Evolutionary conservation across 2,329 filamentous ascomycete species (phyloP), one percentile per base, ranked within the genome.

Genomic region (Fonsecaea monophora): DNA sequence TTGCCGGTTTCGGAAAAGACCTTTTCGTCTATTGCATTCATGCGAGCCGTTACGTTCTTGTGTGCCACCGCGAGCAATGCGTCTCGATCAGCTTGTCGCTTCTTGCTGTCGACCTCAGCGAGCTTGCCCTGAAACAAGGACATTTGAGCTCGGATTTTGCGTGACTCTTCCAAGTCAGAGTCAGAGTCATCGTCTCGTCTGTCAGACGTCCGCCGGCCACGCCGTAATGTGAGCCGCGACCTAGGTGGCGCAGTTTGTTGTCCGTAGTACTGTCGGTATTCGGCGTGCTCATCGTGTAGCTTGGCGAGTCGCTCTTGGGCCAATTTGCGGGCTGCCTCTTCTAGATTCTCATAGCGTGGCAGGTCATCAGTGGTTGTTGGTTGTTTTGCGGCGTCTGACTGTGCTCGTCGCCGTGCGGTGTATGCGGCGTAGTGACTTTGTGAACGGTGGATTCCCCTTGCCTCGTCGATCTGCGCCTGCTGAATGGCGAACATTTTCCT

Each of bases 241-340:
- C 81, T 81, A 62, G 73, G 85, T 72, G 72, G 82, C 77, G 78
- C 86, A 81, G 74, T 74, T 32, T 80, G 78, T 72, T 82, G 86
- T 35, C 90, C 90, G 74, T 96, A 97, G 77, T 96, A 93, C 54
- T 90, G 88, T 50, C 91, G 87, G 70, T 90, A 90, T 2, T 88
- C 86, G 60, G 84, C 80, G 72, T 89, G 83, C 65, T 94, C 89
- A 64, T 91, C 86, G 48, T 94, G 88, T 66, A 97, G 87, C 75
- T 90, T 94, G 4, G 91, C 87, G 30, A 97, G 82, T 40, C 93
- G 88, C 76, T 96, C 91, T 65, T 94, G 89, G 0, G 94, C 94
- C 62, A 95, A 86, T 74, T 89, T 93, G 74, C 95, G 92, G 0
- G 94, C 94, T 5, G 91, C 90, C 74, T 96, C 92, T 75, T 97